These are phyloP conservation scores for Cladosporium phlei DNA, from an alignment of 2,329 filamentous ascomycete species.

Conservation along the genomic window DNA sequence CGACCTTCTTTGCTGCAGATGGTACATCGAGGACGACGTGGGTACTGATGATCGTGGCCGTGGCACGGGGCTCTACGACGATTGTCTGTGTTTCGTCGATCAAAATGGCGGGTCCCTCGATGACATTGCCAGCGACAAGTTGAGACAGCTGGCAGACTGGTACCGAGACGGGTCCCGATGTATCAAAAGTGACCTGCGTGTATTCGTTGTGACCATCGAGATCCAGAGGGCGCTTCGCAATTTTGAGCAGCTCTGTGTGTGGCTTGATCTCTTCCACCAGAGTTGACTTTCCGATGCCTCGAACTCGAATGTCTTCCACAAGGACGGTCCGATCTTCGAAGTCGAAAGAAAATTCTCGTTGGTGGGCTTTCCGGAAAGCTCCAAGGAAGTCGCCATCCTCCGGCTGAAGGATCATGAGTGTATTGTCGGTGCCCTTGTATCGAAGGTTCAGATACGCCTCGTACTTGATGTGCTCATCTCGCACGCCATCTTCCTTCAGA, in stretches of 20 bases:
- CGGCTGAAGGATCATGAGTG: conserved; percentile 43
- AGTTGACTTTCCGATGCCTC: conserved; percentile 19
- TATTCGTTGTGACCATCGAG: background rate
- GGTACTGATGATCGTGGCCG: conserved; percentile 34
- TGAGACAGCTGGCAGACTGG: conserved; percentile 24
- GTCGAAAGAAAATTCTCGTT: conserved; percentile 40
- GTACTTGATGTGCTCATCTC: conserved; percentile 35
- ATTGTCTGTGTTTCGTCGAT: conserved; percentile 44
- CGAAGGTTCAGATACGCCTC: conserved; percentile 46
- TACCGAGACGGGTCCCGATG: conserved; percentile 18
- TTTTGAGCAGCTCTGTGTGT: background rate
- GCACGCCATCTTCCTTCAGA: conserved; percentile 42
- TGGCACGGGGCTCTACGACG: conserved; percentile 36
- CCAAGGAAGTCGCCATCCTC: conserved; percentile 34
- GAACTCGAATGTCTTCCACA: conserved; percentile 36
- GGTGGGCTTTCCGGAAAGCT: conserved; percentile 37
- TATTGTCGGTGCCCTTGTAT: conserved; percentile 49
- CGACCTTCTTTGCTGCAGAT: conserved; percentile 17
- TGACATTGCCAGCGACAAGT: conserved; percentile 18
- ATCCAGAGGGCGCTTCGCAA: background rate
- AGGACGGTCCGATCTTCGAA: conserved; percentile 34
- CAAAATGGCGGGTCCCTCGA: conserved; percentile 31
- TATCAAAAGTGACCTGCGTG: conserved; percentile 24
- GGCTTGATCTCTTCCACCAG: background rate
- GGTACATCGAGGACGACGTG: conserved; percentile 38